Percentiles rank a stretch among this genome's conserved stretches.
These are phyloP conservation scores for Hyphodiscus sp. DNA, from an alignment of 2,329 filamentous ascomycete species.

Conservation along the genomic window DNA sequence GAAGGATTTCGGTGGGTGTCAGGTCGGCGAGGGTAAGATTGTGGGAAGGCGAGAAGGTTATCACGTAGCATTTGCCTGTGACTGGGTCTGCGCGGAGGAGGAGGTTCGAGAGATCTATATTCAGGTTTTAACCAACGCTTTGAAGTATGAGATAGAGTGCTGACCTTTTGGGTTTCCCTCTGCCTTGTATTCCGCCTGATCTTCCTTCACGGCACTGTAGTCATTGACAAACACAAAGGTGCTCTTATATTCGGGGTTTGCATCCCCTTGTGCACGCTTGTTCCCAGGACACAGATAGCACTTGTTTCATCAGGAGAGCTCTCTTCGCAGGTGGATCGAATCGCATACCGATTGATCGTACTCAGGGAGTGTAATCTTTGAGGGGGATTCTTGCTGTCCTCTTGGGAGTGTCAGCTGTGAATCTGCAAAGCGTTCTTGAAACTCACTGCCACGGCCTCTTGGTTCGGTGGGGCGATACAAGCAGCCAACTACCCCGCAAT, in stretches of 20 bases:
- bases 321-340: not conserved
- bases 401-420: constrained; percentile 35
- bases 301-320: constrained; percentile 34
- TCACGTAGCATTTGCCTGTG: constrained; percentile 92
- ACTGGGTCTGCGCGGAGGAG: constrained; percentile 80
- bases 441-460: constrained; percentile 97
- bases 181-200: constrained; percentile 70
- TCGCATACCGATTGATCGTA: constrained; percentile 66
- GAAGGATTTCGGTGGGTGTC: constrained; percentile 65
- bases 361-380: constrained; percentile 62
- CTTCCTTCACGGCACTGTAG: constrained; percentile 92
- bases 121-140: not conserved
- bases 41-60: constrained; percentile 88
- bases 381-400: constrained; percentile 69
- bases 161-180: constrained; percentile 24
- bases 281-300: constrained; percentile 96
- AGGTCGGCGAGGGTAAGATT: constrained; percentile 92
- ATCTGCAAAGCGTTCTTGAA: not conserved
- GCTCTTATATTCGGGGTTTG: constrained; percentile 77
- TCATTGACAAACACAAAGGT: constrained; percentile 97
- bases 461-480: constrained; percentile 92
- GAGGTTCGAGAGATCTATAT: constrained; percentile 60
- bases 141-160: constrained; percentile 3
- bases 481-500: constrained; percentile 80
- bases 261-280: constrained; percentile 76